Conservation (phyloP, 1,284 basidiomycete genomes). For the Thecaphora thlaspeos region DNA sequence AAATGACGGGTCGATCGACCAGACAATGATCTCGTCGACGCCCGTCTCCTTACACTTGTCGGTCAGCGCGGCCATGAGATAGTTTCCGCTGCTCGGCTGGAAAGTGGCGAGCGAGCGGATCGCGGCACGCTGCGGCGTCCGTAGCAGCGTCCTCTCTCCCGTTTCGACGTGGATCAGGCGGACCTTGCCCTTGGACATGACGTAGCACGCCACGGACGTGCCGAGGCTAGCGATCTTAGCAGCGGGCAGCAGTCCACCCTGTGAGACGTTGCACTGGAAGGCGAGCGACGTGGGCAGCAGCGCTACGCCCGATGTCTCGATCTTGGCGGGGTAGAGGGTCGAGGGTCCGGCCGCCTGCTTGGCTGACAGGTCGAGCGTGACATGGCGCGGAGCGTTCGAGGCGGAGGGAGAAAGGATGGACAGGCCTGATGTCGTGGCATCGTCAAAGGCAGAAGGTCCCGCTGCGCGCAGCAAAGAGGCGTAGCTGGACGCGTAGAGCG, state of each 20-base stretch:
- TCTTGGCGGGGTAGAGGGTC: slow-evolving; percentile 18
- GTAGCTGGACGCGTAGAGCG: slow-evolving; percentile 13
- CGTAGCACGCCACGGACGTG: slow-evolving; percentile 16
- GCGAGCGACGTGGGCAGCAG: slow-evolving; percentile 21
- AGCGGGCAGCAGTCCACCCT: slow-evolving; percentile 9
- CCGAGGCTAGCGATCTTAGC: slow-evolving; percentile 16
- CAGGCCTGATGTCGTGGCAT: slow-evolving; percentile 21
- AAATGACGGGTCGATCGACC: slow-evolving; percentile 12
- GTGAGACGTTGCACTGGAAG: slow-evolving; percentile 13
- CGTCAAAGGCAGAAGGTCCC: slow-evolving; percentile 14
- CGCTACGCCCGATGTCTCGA: slow-evolving; percentile 24
- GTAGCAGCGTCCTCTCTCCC: slow-evolving; percentile 15
- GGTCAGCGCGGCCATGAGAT: slow-evolving; percentile 15
- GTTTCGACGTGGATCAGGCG: slow-evolving; percentile 25
- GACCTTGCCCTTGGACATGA: slow-evolving; percentile 30
- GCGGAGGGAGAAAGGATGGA: slow-evolving; percentile 24
- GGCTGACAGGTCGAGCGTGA: slow-evolving; percentile 21
- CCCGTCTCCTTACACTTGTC: slow-evolving; percentile 10
- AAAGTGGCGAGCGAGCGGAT: slow-evolving; percentile 17
- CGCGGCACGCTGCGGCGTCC: slow-evolving; percentile 9
- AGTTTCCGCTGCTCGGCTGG: slow-evolving; percentile 1
- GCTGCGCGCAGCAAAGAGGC: slow-evolving; percentile 6
- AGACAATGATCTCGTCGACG: slow-evolving; percentile 15
- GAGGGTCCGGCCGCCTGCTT: slow-evolving; percentile 24
- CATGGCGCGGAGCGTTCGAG: slow-evolving; percentile 14